Evolutionary conservation across 1,284 basidiomycete species (phyloP).

Genomic region (Rhodotorula sp.): DNA sequence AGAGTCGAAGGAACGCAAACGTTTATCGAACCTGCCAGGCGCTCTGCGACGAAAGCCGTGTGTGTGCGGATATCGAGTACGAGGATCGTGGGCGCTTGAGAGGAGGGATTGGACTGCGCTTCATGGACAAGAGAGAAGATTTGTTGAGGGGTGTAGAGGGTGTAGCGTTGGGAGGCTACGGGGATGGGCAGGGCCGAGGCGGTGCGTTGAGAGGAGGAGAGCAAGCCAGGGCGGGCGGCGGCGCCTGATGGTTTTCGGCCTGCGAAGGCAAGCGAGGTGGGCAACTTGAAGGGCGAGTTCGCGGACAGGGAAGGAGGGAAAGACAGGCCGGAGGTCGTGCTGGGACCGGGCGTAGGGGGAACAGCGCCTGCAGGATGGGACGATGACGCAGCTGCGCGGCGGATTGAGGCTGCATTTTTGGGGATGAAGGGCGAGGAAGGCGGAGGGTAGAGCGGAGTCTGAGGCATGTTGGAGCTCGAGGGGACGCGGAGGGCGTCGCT

Average conservation of each 20-base stretch:
- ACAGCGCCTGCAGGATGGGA: not conserved
- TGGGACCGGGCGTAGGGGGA: not conserved
- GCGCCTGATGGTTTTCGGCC: conserved; percentile 4
- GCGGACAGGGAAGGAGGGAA: not conserved
- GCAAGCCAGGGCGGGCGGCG: not conserved
- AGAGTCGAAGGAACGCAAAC: conserved; percentile 91
- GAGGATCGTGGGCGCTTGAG: conserved; percentile 44
- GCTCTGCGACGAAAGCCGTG: conserved; percentile 61
- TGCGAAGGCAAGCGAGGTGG: not conserved
- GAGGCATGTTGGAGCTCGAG: not conserved
- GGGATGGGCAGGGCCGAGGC: not conserved
- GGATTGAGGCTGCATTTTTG: not conserved
- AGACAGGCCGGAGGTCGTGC: not conserved
- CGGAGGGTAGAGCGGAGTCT: conserved; percentile 13
- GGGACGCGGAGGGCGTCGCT: conserved; percentile 13
- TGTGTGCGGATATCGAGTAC: conserved; percentile 86
- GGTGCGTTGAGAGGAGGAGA: not conserved
- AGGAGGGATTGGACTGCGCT: not conserved
- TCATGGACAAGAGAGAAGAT: conserved; percentile 14
- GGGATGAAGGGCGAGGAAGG: conserved; percentile 25
- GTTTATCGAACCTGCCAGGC: conserved; percentile 71
- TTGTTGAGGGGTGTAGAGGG: conserved; percentile 10
- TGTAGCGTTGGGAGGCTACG: conserved; percentile 9
- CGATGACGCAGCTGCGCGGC: not conserved
- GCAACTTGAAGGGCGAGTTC: not conserved